Evolutionary conservation across 805 yeast species (phyloP).

Genomic region (Ogataea minuta): DNA sequence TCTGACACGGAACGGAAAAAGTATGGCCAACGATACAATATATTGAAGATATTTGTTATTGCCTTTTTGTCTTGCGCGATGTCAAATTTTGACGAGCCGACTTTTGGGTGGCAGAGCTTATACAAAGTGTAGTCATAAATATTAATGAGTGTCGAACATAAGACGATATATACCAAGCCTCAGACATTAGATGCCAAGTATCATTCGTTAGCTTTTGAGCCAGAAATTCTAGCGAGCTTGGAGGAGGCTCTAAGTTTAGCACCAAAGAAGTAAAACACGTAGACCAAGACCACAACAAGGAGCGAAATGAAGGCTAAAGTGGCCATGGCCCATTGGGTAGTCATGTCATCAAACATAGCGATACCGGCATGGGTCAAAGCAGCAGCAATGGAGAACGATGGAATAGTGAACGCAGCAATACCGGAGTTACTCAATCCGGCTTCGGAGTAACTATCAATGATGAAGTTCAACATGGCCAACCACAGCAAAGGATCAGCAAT

Average conservation of each 20-base stretch:
- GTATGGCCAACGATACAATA: constrained; percentile 11
- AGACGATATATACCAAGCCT: too few species aligned
- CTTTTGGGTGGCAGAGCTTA: neutral
- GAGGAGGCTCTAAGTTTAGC: constrained; percentile 31
- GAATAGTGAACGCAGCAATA: constrained; percentile 37
- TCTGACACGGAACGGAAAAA: constrained; percentile 6
- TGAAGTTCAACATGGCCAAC: constrained; percentile 37
- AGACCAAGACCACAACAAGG: constrained; percentile 34
- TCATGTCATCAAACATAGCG: constrained; percentile 37
- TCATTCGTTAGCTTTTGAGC: constrained; percentile 3
- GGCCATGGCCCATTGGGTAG: constrained; percentile 37
- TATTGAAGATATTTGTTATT: constrained; percentile 1
- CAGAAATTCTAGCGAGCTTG: constrained; percentile 28
- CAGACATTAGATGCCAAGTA: neutral
- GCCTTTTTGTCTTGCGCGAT: constrained; percentile 11
- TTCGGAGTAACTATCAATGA: constrained; percentile 35
- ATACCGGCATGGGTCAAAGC: constrained; percentile 38
- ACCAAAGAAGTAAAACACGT: constrained; percentile 36
- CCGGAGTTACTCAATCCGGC: constrained; percentile 35
- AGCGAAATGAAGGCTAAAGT: constrained; percentile 34
- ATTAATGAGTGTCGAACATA: neutral
- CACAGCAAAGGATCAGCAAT: constrained; percentile 35
- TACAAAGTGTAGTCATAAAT: neutral
- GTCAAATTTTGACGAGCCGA: constrained; percentile 8
- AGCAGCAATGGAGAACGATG: constrained; percentile 37